Percentiles rank a stretch among this genome's conserved stretches.
These are phyloP conservation scores for Macadamia integrifolia DNA, from an alignment of 164 flowering plant species.

Conservation along the genomic window DNA sequence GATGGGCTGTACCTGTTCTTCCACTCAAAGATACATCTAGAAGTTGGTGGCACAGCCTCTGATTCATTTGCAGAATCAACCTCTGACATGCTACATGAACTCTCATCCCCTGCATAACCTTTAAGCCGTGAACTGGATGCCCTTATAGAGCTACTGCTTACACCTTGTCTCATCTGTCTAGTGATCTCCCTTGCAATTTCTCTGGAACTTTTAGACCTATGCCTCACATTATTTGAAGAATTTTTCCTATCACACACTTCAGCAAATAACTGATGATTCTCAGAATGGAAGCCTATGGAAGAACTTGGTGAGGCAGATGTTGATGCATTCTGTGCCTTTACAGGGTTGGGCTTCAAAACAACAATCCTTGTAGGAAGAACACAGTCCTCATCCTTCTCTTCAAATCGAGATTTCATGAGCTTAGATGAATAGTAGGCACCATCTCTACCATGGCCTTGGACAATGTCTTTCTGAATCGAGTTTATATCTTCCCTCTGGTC, in stretches of 20 bases:
- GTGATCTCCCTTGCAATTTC: conserved; percentile 61
- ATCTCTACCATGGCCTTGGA: conserved; percentile 12
- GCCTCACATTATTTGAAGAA: conserved; percentile 18
- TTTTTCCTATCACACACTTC: conserved; percentile 23
- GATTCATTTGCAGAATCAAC: conserved; percentile 49
- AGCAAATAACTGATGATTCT: conserved; percentile 15
- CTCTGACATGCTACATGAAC: conserved; percentile 46
- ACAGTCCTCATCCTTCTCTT: conserved; percentile 17
- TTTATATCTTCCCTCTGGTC: conserved; percentile 16
- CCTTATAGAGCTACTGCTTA: conserved; percentile 21
- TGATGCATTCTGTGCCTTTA: conserved; percentile 22
- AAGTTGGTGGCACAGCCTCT: conserved; percentile 25
- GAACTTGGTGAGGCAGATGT: conserved; percentile 29
- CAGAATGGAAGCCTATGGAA: conserved; percentile 21
- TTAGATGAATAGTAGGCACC: conserved; percentile 19
- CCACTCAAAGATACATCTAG: conserved; percentile 24
- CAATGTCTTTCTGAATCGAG: conserved; percentile 20
- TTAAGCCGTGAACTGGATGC: conserved; percentile 22
- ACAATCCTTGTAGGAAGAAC: conserved; percentile 66
- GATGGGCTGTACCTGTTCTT: conserved; percentile 24
- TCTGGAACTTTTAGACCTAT: conserved; percentile 43
- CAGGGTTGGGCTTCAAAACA: conserved; percentile 74
- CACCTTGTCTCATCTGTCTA: conserved; percentile 22
- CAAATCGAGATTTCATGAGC: conserved; percentile 16
- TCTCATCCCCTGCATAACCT: conserved; percentile 66